phyloP scores from a whole-genome alignment of 2,329 filamentous ascomycete species.

The Alternaria brassicicola region DNA sequence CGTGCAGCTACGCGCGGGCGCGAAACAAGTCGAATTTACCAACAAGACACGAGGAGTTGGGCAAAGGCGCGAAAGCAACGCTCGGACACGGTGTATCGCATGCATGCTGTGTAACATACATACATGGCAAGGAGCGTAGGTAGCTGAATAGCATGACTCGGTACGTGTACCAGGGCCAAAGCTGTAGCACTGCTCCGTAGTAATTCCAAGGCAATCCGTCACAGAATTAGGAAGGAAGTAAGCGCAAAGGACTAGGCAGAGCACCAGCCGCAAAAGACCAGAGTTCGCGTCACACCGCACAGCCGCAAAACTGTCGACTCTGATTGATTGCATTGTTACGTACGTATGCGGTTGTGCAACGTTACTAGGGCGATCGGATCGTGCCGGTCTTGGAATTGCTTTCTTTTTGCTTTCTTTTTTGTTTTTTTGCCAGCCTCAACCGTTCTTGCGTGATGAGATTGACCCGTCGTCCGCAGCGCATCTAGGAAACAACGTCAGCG shows the following conservation, averaged over 20 bases:
- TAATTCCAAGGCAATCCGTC: neutral
- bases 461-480: neutral
- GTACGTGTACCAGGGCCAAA: neutral
- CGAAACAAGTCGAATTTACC: neutral
- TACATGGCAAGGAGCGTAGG: neutral
- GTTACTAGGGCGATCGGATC: slow-evolving; percentile 1
- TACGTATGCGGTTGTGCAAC: neutral
- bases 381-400: neutral
- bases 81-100: slow-evolving; percentile 10
- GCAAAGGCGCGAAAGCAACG: neutral
- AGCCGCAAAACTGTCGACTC: slow-evolving; percentile 4
- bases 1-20: neutral
- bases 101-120: slow-evolving; percentile 15
- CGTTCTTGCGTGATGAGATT: neutral
- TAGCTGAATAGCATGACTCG: slow-evolving; percentile 11
- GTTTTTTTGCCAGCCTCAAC: neutral
- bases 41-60: neutral
- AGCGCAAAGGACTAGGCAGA: neutral
- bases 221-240: neutral
- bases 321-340: neutral
- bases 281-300: slow-evolving; percentile 5
- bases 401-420: too few species aligned
- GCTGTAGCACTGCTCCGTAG: slow-evolving; percentile 8
- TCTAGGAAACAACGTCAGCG: neutral
- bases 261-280: slow-evolving; percentile 8